Conservation (phyloP, 805 yeast species). For the Yarrowia sp. region DNA sequence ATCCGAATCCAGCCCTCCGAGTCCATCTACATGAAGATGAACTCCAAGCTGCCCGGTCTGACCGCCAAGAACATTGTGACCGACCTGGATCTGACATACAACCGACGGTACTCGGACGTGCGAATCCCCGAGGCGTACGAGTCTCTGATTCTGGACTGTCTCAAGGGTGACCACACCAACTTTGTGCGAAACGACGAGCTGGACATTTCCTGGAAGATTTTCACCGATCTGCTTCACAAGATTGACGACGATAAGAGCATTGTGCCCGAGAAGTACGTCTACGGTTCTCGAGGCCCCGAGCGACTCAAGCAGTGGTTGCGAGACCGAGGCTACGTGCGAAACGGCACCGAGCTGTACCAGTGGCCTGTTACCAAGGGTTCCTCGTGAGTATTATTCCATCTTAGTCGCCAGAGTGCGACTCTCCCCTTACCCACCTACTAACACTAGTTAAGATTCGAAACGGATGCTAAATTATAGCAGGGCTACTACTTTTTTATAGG, state of each 20-base stretch:
- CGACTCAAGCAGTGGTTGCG: slow-evolving; percentile 57
- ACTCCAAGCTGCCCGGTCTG: slow-evolving; percentile 90
- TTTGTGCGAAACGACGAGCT: slow-evolving; percentile 97
- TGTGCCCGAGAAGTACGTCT: slow-evolving; percentile 65
- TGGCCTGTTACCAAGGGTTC: slow-evolving; percentile 64
- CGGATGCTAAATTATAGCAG: slow-evolving; percentile 25
- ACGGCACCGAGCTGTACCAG: slow-evolving; percentile 63
- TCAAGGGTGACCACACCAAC: slow-evolving; percentile 91
- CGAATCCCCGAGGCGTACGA: slow-evolving; percentile 99
- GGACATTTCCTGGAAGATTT: slow-evolving; percentile 86
- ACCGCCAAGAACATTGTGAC: slow-evolving; percentile 77
- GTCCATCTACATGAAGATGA: slow-evolving; percentile 88
- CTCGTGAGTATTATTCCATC: slow-evolving; percentile 26
- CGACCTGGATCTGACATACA: slow-evolving; percentile 85
- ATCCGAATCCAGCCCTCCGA: slow-evolving; percentile 93
- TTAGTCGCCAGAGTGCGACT: too few species aligned
- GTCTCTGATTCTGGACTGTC: slow-evolving; percentile 85
- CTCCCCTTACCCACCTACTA: background rate
- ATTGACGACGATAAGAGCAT: slow-evolving; percentile 62
- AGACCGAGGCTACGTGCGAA: slow-evolving; percentile 69
- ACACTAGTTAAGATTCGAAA: slow-evolving; percentile 23
- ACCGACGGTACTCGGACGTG: slow-evolving; percentile 74
- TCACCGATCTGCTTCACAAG: slow-evolving; percentile 83
- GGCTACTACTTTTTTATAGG: slow-evolving; percentile 7
- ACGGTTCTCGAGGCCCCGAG: slow-evolving; percentile 89